Conservation (phyloP, 73 alveolate genomes). For the Strombidium stylifer region DNA sequence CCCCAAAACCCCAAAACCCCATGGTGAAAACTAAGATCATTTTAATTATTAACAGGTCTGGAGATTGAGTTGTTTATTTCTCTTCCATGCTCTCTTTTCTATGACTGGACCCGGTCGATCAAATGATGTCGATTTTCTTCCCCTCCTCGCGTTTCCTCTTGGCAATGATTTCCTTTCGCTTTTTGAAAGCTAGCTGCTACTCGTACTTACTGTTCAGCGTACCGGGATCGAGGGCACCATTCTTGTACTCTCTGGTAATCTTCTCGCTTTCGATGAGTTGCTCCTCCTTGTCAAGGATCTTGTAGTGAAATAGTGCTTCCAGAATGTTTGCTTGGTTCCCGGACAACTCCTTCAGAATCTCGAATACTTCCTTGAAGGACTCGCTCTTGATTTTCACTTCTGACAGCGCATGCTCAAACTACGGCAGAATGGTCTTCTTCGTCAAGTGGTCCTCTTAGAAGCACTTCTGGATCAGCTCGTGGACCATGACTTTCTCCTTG, state of each 20-base stretch:
- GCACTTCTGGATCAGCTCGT: background rate
- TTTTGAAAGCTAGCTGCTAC: slow-evolving; percentile 9
- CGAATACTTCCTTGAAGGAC: background rate
- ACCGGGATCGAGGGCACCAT: slow-evolving; percentile 42
- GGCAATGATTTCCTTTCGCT: slow-evolving; percentile 14
- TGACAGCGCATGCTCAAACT: background rate
- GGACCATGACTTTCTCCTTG: too few species aligned
- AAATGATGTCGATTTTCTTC: too few species aligned
- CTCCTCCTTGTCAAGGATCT: slow-evolving; percentile 14
- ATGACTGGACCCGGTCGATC: too few species aligned
- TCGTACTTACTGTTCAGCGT: slow-evolving; percentile 22
- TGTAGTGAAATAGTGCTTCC: slow-evolving; percentile 23
- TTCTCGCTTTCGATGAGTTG: slow-evolving; percentile 7
- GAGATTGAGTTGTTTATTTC: too few species aligned
- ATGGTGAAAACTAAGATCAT: too few species aligned
- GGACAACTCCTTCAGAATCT: slow-evolving; percentile 30
- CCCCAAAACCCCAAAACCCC: too few species aligned
- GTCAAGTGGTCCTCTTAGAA: background rate
- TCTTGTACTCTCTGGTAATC: slow-evolving; percentile 40
- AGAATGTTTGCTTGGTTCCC: slow-evolving; percentile 36
- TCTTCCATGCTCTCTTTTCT: too few species aligned
- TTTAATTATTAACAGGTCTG: too few species aligned
- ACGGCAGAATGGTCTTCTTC: background rate
- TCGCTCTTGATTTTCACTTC: background rate
- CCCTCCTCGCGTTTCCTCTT: too few species aligned